phyloP scores from a whole-genome alignment of 306 rosid genomes.

The Rubus idaeus region DNA sequence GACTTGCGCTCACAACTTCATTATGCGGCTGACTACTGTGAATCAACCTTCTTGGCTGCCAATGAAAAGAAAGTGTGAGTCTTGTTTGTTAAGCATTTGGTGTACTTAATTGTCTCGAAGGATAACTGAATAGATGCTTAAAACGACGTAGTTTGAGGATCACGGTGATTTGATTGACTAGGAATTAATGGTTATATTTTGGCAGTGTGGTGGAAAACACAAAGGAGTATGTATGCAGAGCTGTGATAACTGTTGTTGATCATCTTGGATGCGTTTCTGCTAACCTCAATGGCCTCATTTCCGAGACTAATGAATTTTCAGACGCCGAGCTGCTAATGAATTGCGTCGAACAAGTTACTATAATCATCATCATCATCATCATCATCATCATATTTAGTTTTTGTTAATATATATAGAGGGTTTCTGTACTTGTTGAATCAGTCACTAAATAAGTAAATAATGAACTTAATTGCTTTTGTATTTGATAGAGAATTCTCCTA shows the following conservation, averaged over 20 bases:
- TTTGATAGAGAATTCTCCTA: conserved; percentile 57
- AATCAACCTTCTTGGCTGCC: conserved; percentile 64
- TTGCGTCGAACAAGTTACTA: conserved; percentile 68
- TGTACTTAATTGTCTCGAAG: background rate
- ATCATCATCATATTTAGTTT: background rate
- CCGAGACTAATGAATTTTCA: conserved; percentile 53
- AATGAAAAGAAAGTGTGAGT: conserved; percentile 68
- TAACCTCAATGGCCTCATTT: conserved; percentile 54
- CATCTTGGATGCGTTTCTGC: conserved; percentile 86
- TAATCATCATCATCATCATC: background rate
- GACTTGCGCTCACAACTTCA: conserved; percentile 80
- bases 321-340: conserved; percentile 61
- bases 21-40: conserved; percentile 85
- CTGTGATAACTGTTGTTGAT: conserved; percentile 77
- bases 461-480: background rate
- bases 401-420: background rate
- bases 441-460: background rate
- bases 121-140: background rate
- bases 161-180: background rate
- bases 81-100: background rate
- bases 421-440: background rate
- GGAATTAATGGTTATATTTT: background rate
- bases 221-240: conserved; percentile 71
- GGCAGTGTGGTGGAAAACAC: conserved; percentile 75
- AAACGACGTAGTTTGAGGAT: background rate